Conservation (phyloP, 176 grass and related monocot species). For the Dactylis glomerata region DNA sequence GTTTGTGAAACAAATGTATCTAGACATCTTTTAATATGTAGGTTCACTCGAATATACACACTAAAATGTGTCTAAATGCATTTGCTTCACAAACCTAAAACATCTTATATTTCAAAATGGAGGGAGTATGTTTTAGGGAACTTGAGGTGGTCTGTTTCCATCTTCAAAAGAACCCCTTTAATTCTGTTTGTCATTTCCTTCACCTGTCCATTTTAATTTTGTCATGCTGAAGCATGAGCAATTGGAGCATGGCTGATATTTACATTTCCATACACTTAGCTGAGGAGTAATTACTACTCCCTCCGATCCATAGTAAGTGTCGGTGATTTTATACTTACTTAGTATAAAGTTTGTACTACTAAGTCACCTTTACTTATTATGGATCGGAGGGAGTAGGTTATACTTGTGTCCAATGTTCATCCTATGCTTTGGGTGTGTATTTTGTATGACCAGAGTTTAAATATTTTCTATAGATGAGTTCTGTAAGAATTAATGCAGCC, state of each 20-base stretch:
- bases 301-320: too few species aligned
- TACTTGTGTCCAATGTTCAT: not conserved
- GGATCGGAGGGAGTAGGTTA: not conserved
- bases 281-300: not conserved
- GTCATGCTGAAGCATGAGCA: not conserved
- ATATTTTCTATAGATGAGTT: not conserved
- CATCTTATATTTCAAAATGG: too few species aligned
- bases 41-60: too few species aligned
- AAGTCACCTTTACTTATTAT: too few species aligned
- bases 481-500: not conserved
- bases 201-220: not conserved
- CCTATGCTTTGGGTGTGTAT: not conserved
- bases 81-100: too few species aligned
- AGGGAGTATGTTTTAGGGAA: not conserved
- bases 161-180: not conserved
- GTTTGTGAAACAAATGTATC: too few species aligned
- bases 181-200: not conserved
- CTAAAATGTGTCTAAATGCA: too few species aligned
- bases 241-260: not conserved
- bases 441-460: not conserved
- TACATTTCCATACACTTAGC: not conserved
- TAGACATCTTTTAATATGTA: too few species aligned
- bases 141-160: not conserved
- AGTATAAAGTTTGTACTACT: too few species aligned
- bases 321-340: too few species aligned